These are phyloP conservation scores for Malbranchea zuffiana DNA, from an alignment of 2,329 filamentous ascomycete species.

Conservation along the genomic window DNA sequence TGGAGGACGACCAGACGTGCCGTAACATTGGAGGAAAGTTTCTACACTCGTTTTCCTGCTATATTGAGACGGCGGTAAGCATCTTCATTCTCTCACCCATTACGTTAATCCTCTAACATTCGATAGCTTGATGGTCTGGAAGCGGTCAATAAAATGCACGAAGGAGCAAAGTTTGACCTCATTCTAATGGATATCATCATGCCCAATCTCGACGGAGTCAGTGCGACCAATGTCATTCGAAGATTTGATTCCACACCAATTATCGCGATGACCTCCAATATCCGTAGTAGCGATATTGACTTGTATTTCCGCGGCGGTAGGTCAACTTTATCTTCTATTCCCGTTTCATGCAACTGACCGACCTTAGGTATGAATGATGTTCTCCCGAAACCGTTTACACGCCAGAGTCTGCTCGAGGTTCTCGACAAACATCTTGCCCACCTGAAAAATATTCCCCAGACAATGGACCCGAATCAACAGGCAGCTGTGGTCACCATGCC, in stretches of 20 bases:
- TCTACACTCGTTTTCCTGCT: slow-evolving; percentile 52
- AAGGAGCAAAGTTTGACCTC: slow-evolving; percentile 53
- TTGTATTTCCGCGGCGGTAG: slow-evolving; percentile 95
- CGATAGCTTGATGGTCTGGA: slow-evolving; percentile 71
- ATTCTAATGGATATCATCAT: slow-evolving; percentile 95
- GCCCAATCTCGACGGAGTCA: slow-evolving; percentile 90
- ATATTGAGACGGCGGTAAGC: slow-evolving; percentile 53
- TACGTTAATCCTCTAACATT: slow-evolving; percentile 8
- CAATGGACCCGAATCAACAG: slow-evolving; percentile 41
- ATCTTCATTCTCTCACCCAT: background rate
- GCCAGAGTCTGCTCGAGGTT: slow-evolving; percentile 71
- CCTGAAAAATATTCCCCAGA: slow-evolving; percentile 57
- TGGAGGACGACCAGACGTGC: slow-evolving; percentile 67
- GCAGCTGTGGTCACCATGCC: slow-evolving; percentile 35
- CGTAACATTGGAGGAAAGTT: slow-evolving; percentile 57
- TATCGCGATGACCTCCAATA: slow-evolving; percentile 98
- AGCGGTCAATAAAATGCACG: slow-evolving; percentile 74
- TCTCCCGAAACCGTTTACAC: slow-evolving; percentile 90
- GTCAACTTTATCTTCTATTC: slow-evolving; percentile 21
- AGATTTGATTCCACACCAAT: slow-evolving; percentile 78
- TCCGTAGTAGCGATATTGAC: slow-evolving; percentile 88
- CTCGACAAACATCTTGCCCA: slow-evolving; percentile 82
- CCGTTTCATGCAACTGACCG: background rate
- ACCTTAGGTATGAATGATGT: slow-evolving; percentile 90
- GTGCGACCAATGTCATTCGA: slow-evolving; percentile 83